A percentile compares a stretch with the other conserved stretches of the same genome.
Evolutionary conservation across 1,139 yeast species (phyloP).

Genomic region (Protomyces inundatus): DNA sequence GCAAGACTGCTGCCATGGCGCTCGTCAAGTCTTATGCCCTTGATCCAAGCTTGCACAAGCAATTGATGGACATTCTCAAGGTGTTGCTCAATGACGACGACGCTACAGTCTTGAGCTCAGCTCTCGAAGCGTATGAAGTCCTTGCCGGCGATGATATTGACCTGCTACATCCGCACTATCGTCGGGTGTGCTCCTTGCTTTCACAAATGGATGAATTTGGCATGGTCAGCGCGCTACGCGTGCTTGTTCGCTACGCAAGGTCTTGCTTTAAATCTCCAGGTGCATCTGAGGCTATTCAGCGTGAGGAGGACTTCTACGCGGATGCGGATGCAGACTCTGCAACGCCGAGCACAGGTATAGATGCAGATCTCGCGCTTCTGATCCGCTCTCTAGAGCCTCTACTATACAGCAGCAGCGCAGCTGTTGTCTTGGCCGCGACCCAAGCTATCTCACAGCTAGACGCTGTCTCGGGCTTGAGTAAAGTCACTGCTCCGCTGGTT

Average conservation of each 20-base stretch:
- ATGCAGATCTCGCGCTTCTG: slow-evolving; percentile 41
- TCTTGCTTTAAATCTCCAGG: slow-evolving; percentile 44
- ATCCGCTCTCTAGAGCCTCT: neutral
- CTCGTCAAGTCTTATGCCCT: slow-evolving; percentile 58
- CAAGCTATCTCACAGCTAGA: slow-evolving; percentile 53
- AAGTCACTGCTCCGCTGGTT: slow-evolving; percentile 50
- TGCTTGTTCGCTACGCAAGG: slow-evolving; percentile 63
- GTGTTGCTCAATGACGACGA: slow-evolving; percentile 60
- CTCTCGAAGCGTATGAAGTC: slow-evolving; percentile 54
- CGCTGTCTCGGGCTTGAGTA: slow-evolving; percentile 45
- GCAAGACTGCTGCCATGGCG: slow-evolving; percentile 75
- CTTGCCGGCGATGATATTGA: slow-evolving; percentile 57
- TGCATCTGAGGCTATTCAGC: slow-evolving; percentile 17
- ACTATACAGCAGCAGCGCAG: slow-evolving; percentile 1
- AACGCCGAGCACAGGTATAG: slow-evolving; percentile 42
- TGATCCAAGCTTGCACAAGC: slow-evolving; percentile 43
- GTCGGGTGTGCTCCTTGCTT: slow-evolving; percentile 55
- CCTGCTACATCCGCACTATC: slow-evolving; percentile 64
- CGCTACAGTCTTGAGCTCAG: slow-evolving; percentile 62
- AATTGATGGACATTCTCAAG: slow-evolving; percentile 50
- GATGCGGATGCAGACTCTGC: slow-evolving; percentile 6
- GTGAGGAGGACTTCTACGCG: slow-evolving; percentile 28
- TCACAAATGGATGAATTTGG: slow-evolving; percentile 68
- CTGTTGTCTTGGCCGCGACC: slow-evolving; percentile 56
- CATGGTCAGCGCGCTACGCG: slow-evolving; percentile 56